phyloP scores from a whole-genome alignment of 108 stramenopile species.

The Discostella pseudostelligera region DNA sequence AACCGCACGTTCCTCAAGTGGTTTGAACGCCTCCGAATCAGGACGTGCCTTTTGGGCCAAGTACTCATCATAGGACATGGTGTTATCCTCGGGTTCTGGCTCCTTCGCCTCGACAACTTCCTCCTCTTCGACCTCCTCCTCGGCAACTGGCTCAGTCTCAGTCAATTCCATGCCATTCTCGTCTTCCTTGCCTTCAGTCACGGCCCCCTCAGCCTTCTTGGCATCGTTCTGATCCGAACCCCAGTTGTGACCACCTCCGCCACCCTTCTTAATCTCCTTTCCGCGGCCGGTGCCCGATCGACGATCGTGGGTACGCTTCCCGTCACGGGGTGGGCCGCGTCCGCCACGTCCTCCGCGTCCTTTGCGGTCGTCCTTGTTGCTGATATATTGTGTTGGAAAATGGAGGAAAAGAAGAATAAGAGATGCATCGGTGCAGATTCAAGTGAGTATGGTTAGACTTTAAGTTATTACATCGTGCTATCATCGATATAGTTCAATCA shows the following conservation, averaged over 20 bases:
- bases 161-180: conserved; percentile 38
- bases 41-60: conserved; percentile 57
- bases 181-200: conserved; percentile 52
- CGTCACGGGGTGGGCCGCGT: conserved; percentile 70
- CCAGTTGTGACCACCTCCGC: conserved; percentile 92
- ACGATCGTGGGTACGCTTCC: conserved; percentile 87
- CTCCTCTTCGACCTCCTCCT: conserved; percentile 30
- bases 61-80: conserved; percentile 88
- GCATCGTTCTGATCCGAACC: conserved; percentile 83
- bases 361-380: conserved; percentile 65
- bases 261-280: conserved; percentile 87
- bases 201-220: conserved; percentile 67
- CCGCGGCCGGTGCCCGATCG: conserved; percentile 91
- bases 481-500: neutral
- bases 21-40: conserved; percentile 53
- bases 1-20: conserved; percentile 59
- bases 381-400: conserved; percentile 4
- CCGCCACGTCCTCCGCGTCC: conserved; percentile 81
- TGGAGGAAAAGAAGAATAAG: conserved; percentile 11
- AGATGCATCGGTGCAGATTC: neutral
- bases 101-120: conserved; percentile 40
- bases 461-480: neutral
- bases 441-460: conserved; percentile 1
- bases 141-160: conserved; percentile 21
- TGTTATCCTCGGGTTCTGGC: conserved; percentile 73